phyloP scores from a whole-genome alignment of 257 asterid genomes.

The Solanum sparsipilum region DNA sequence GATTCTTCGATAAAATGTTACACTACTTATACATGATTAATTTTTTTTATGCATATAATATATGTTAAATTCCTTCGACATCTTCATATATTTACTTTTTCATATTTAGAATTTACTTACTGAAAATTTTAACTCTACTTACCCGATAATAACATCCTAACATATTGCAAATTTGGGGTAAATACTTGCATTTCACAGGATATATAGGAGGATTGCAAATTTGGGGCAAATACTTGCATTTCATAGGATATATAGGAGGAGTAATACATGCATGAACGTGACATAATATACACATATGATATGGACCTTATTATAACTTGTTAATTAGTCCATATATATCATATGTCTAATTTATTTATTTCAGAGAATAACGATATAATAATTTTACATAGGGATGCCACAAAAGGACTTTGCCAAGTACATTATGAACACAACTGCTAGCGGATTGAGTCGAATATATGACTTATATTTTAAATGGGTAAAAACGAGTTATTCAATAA shows the following conservation, averaged over 20 bases:
- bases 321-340: not conserved
- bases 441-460: no score
- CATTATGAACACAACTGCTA: not conserved
- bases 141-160: not conserved
- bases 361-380: not conserved
- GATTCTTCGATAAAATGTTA: no score
- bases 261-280: not conserved
- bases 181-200: no score
- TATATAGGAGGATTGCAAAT: no score
- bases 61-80: no score
- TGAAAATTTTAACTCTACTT: no score
- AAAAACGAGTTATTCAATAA: rapidly evolving
- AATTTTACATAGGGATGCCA: not conserved
- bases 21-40: no score
- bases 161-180: not conserved
- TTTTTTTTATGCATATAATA: no score
- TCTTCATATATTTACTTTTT: not conserved
- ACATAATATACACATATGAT: not conserved
- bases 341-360: no score
- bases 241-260: no score
- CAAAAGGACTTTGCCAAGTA: not conserved
- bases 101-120: no score
- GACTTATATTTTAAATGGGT: rapidly evolving
- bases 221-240: no score
- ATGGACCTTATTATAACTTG: not conserved